Evolutionary conservation across 2,329 filamentous ascomycete species (phyloP).

Genomic region (Colletotrichum sp.): DNA sequence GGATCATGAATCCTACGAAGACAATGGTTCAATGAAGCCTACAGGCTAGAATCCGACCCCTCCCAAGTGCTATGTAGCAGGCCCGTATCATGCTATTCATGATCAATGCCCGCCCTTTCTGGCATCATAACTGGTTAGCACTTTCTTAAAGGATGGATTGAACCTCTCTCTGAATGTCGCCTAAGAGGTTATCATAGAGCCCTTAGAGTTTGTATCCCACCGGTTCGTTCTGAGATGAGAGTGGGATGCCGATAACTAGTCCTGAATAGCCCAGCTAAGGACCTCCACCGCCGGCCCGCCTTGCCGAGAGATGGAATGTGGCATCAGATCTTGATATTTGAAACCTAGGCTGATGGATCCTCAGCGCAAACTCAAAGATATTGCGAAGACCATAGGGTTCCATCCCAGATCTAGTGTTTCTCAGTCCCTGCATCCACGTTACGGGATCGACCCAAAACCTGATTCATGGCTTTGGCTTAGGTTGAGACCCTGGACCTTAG

Average conservation of each 20-base stretch:
- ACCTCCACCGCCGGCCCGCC: background rate
- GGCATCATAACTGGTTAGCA: background rate
- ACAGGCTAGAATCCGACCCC: background rate
- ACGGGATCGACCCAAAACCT: background rate
- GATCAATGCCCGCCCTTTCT: background rate
- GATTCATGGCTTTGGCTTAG: background rate
- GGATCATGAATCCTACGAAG: background rate
- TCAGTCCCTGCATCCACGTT: background rate
- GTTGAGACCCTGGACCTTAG: background rate
- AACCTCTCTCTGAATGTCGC: rapidly evolving
- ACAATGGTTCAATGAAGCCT: background rate
- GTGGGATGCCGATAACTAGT: background rate
- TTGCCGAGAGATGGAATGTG: background rate
- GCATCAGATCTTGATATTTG: background rate
- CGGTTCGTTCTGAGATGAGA: background rate
- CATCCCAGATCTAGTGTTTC: background rate
- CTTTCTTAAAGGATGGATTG: background rate
- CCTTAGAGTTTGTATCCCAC: background rate
- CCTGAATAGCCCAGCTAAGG: background rate
- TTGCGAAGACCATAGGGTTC: background rate
- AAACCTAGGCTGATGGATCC: background rate
- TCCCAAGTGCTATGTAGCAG: background rate
- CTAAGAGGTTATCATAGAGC: rapidly evolving
- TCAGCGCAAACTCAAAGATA: background rate
- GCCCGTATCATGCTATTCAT: background rate